phyloP scores from a whole-genome alignment of 352 stramenopile species.

The Elongisporangium prolatum region DNA sequence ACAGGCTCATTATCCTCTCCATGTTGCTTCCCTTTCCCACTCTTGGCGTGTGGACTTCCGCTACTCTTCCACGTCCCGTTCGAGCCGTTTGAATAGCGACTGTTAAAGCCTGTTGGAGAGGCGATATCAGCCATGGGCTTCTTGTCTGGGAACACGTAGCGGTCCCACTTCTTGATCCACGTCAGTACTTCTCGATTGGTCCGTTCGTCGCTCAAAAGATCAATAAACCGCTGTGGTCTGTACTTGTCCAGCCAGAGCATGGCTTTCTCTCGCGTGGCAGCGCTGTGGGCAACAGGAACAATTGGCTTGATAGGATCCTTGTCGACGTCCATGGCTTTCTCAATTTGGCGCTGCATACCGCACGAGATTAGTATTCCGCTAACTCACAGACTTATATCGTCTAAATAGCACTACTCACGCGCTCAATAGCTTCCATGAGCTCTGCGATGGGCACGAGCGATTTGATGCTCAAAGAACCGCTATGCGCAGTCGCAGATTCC shows the following conservation, averaged over 20 bases:
- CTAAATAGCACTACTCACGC: constrained; percentile 14
- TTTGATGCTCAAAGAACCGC: background rate
- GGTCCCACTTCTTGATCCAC: constrained; percentile 95
- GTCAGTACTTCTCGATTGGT: constrained; percentile 96
- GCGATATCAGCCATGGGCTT: constrained; percentile 12
- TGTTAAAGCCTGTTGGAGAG: background rate
- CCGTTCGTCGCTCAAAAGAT: constrained; percentile 95
- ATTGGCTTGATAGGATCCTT: constrained; percentile 5
- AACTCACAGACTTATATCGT: background rate
- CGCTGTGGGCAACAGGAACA: background rate
- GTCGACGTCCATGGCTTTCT: constrained; percentile 37
- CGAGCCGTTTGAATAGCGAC: background rate
- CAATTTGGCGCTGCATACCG: constrained; percentile 53
- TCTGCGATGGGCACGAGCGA: constrained; percentile 46
- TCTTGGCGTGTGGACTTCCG: background rate
- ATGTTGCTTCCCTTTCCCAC: constrained; percentile 7
- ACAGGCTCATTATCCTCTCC: background rate
- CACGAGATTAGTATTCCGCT: constrained; percentile 9
- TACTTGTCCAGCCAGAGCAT: constrained; percentile 98
- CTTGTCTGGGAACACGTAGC: constrained; percentile 90
- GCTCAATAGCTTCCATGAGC: constrained; percentile 54
- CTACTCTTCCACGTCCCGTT: background rate
- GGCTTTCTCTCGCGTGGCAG: constrained; percentile 8
- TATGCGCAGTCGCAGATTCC: background rate
- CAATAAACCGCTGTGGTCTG: constrained; percentile 89